phyloP scores from a whole-genome alignment of 2,329 filamentous ascomycete species.

The Fusarium austroafricanum region DNA sequence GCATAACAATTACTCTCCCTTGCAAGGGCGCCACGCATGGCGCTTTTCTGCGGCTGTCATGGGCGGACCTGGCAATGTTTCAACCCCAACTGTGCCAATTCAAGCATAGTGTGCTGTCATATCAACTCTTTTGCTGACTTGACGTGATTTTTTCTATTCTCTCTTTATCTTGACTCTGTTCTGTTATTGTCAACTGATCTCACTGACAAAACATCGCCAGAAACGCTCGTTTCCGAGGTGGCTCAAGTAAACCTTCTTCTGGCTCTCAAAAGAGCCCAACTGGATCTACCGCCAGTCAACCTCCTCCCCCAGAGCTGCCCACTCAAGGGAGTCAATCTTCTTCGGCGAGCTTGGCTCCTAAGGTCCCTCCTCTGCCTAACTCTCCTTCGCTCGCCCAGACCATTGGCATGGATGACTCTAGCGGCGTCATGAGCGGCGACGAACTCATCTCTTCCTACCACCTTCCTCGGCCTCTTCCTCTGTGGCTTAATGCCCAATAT shows the following conservation, averaged over 20 bases:
- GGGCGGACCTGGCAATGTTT: constrained; percentile 34
- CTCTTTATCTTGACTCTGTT: constrained; percentile 4
- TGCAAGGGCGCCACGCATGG: constrained; percentile 25
- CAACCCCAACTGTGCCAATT: constrained; percentile 28
- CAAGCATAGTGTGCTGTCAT: constrained; percentile 42
- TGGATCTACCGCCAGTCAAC: constrained; percentile 60
- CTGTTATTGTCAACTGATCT: neutral
- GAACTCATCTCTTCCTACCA: constrained; percentile 70
- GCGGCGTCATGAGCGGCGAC: constrained; percentile 61
- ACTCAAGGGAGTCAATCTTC: constrained; percentile 64
- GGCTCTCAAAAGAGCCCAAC: constrained; percentile 65
- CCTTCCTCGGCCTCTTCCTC: constrained; percentile 73
- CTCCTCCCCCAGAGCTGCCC: constrained; percentile 59
- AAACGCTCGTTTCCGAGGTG: constrained; percentile 69
- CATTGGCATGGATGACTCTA: constrained; percentile 75
- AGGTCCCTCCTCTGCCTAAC: constrained; percentile 70
- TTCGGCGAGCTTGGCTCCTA: constrained; percentile 64
- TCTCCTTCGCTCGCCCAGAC: constrained; percentile 74
- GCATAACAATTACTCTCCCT: constrained; percentile 7
- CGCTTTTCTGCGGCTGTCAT: constrained; percentile 31
- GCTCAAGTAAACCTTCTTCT: constrained; percentile 62
- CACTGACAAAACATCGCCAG: constrained; percentile 52
- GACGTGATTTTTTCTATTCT: constrained; percentile 11
- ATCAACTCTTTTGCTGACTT: constrained; percentile 16
- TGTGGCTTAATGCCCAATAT: constrained; percentile 79